Evolutionary conservation across 352 stramenopile species (phyloP).

Genomic region (Pythium oligandrum): DNA sequence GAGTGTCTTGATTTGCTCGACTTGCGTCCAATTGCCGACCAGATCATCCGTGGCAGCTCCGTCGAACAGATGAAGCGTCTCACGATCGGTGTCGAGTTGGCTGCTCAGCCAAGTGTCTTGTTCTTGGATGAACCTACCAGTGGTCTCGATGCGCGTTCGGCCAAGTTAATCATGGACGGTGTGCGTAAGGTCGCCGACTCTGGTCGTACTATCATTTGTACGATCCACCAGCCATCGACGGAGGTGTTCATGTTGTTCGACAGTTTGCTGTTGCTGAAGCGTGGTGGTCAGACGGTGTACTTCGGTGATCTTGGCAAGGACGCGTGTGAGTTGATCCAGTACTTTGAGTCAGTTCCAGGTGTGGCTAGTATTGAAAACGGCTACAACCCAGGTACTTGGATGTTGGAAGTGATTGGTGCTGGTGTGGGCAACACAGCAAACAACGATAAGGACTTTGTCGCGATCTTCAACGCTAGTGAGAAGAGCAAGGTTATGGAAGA

Average conservation of each 20-base stretch:
- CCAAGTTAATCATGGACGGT: slow-evolving; percentile 55
- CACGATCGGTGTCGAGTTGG: slow-evolving; percentile 83
- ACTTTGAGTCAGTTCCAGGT: slow-evolving; percentile 53
- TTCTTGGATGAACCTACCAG: slow-evolving; percentile 65
- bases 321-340: slow-evolving; percentile 23
- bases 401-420: slow-evolving; percentile 56
- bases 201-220: slow-evolving; percentile 72
- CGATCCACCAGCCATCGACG: slow-evolving; percentile 81
- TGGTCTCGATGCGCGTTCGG: slow-evolving; percentile 34
- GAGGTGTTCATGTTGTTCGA: slow-evolving; percentile 76
- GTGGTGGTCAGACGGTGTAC: slow-evolving; percentile 5
- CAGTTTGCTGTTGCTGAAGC: slow-evolving; percentile 25
- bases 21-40: slow-evolving; percentile 24
- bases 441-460: slow-evolving; percentile 8
- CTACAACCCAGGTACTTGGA: slow-evolving; percentile 81
- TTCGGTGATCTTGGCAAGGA: slow-evolving; percentile 34
- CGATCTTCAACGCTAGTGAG: slow-evolving; percentile 6
- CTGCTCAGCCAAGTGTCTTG: slow-evolving; percentile 62
- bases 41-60: slow-evolving; percentile 22
- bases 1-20: slow-evolving; percentile 35
- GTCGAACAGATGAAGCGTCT: slow-evolving; percentile 31
- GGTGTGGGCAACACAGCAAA: slow-evolving; percentile 2
- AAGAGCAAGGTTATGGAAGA: slow-evolving; percentile 4
- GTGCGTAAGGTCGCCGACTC: slow-evolving; percentile 38
- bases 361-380: slow-evolving; percentile 27